phyloP scores from a whole-genome alignment of 257 asterid species.

The Salvia rosmarinus region DNA sequence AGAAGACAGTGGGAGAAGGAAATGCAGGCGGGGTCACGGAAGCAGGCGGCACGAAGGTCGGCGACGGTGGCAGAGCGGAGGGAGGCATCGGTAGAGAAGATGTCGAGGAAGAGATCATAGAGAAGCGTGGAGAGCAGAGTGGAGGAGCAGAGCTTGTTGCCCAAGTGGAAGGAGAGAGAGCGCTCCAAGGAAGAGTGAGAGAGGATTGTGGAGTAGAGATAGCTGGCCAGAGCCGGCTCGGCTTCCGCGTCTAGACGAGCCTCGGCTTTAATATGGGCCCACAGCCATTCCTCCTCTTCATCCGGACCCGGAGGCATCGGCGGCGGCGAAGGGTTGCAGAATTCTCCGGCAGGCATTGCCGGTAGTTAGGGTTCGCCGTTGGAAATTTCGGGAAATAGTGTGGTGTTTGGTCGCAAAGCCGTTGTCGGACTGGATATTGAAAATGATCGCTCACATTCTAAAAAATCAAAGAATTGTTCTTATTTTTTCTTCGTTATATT shows the following conservation, averaged over 20 bases:
- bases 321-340: constrained; percentile 46
- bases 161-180: constrained; percentile 82
- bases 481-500: too few species aligned
- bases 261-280: constrained; percentile 75
- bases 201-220: constrained; percentile 77
- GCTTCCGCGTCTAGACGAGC: constrained; percentile 84
- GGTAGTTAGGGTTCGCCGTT: not conserved
- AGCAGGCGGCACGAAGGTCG: constrained; percentile 64
- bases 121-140: constrained; percentile 85
- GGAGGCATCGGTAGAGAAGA: constrained; percentile 66
- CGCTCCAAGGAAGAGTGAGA: constrained; percentile 86
- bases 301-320: constrained; percentile 52
- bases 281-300: constrained; percentile 70
- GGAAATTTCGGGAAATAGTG: not conserved
- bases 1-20: constrained; percentile 73
- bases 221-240: constrained; percentile 90
- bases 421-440: not conserved
- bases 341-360: constrained; percentile 68
- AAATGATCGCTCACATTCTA: not conserved
- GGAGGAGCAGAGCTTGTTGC: constrained; percentile 88
- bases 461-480: not conserved
- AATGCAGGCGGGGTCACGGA: constrained; percentile 71
- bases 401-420: not conserved
- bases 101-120: constrained; percentile 73
- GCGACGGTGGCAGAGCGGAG: constrained; percentile 82